Conservation (phyloP, 2,329 filamentous ascomycete genomes). For the Calonectria pauciramosa region DNA sequence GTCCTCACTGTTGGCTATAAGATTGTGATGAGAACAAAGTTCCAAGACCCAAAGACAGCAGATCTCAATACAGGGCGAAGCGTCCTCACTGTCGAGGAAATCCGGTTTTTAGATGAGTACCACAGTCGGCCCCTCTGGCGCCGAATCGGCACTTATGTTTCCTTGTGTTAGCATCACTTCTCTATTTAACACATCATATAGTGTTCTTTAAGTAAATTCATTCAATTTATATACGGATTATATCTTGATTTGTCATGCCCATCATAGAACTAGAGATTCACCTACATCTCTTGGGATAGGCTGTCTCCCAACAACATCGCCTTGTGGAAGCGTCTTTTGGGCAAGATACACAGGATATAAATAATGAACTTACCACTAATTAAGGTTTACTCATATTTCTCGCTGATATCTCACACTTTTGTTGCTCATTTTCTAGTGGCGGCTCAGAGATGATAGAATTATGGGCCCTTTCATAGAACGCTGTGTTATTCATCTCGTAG, state of each 20-base stretch:
- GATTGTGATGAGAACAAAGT: constrained; percentile 11
- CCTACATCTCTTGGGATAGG: neutral
- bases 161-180: neutral
- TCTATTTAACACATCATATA: neutral
- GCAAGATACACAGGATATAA: too few relatives aligned
- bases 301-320: too few relatives aligned
- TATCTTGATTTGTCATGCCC: neutral
- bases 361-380: too few relatives aligned
- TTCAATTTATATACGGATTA: neutral
- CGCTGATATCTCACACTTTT: too few relatives aligned
- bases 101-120: constrained; percentile 19
- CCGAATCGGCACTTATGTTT: constrained; percentile 21
- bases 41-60: constrained; percentile 11
- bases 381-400: too few relatives aligned
- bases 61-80: constrained; percentile 17
- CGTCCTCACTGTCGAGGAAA: constrained; percentile 3
- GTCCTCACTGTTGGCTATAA: constrained; percentile 19
- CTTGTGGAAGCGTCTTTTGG: too few relatives aligned
- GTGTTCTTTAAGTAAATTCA: neutral
- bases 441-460: neutral
- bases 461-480: neutral
- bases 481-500: neutral
- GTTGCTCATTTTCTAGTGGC: too few relatives aligned
- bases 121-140: constrained; percentile 18
- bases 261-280: neutral